phyloP scores from a whole-genome alignment of 306 rosid species.

The Vigna unguiculata region DNA sequence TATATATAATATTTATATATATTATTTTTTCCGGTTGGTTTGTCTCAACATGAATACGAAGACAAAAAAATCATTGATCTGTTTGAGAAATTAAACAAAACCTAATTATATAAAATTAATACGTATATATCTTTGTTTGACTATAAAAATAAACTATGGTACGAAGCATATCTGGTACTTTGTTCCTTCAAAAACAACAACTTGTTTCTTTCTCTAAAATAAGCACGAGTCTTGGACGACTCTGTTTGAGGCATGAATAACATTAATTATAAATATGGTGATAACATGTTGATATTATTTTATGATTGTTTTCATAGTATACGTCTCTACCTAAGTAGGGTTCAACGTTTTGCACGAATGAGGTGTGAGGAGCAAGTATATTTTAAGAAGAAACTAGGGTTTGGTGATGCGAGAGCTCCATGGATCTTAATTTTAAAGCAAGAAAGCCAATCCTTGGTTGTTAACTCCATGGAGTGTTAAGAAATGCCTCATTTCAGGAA shows the following conservation, averaged over 20 bases:
- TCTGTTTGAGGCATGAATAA: slow-evolving; percentile 49
- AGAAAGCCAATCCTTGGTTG: slow-evolving; percentile 51
- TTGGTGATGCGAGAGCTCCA: slow-evolving; percentile 66
- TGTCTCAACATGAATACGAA: no score
- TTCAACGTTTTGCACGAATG: slow-evolving; percentile 59
- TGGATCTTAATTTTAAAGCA: slow-evolving; percentile 66
- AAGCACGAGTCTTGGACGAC: slow-evolving; percentile 45
- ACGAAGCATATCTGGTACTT: slow-evolving; percentile 28
- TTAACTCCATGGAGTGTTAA: slow-evolving; percentile 53
- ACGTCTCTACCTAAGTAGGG: slow-evolving; percentile 45
- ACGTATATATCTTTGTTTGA: slow-evolving; percentile 24
- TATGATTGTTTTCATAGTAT: slow-evolving; percentile 38
- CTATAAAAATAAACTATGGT: not conserved
- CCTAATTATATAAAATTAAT: slow-evolving; percentile 7
- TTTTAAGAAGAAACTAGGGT: slow-evolving; percentile 49
- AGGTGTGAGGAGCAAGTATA: slow-evolving; percentile 37
- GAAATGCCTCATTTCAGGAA: slow-evolving; percentile 51
- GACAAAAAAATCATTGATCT: no score
- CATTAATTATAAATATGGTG: slow-evolving; percentile 38
- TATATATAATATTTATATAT: no score
- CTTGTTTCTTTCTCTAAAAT: slow-evolving; percentile 42
- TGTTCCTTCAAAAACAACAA: slow-evolving; percentile 16
- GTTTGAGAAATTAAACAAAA: slow-evolving; percentile 2
- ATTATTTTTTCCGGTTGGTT: no score
- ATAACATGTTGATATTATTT: slow-evolving; percentile 21